Conservation (phyloP, 495 filamentous ascomycete species). For the Halenospora varia region DNA sequence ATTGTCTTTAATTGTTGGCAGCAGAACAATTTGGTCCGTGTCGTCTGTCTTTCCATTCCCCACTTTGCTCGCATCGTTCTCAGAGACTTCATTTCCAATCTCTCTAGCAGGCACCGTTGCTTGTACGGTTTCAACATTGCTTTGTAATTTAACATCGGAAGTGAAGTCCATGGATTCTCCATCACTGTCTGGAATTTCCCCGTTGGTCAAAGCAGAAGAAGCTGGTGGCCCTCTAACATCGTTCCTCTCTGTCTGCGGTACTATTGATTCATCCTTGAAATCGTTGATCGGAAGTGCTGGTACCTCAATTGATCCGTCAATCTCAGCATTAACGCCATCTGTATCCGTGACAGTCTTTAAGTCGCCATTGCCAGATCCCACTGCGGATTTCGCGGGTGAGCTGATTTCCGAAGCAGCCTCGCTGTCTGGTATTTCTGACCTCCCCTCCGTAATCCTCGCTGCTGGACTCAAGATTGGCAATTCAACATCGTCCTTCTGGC, state of each 20-base stretch:
- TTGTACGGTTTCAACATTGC: no score
- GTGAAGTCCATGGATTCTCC: conserved; percentile 1
- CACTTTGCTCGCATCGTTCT: no score
- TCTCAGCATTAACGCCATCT: neutral
- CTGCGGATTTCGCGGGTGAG: neutral
- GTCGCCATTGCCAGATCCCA: neutral
- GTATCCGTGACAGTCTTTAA: neutral
- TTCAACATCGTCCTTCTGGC: neutral
- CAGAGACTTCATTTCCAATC: no score
- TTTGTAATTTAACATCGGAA: no score
- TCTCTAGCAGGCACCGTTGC: no score
- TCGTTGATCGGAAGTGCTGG: neutral
- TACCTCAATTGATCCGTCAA: no score
- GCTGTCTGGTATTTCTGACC: conserved; percentile 3
- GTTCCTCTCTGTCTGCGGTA: no score
- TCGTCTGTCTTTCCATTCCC: no score
- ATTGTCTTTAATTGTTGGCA: no score
- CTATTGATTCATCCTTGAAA: no score
- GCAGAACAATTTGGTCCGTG: no score
- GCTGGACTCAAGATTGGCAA: neutral
- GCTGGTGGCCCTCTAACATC: no score
- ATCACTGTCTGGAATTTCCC: conserved; percentile 9
- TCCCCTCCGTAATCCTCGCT: neutral
- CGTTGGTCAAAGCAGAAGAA: neutral
- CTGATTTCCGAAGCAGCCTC: conserved; percentile 1